Conservation (phyloP, 371 early-diverging fungal species). For the Apophysomyces elegans region DNA sequence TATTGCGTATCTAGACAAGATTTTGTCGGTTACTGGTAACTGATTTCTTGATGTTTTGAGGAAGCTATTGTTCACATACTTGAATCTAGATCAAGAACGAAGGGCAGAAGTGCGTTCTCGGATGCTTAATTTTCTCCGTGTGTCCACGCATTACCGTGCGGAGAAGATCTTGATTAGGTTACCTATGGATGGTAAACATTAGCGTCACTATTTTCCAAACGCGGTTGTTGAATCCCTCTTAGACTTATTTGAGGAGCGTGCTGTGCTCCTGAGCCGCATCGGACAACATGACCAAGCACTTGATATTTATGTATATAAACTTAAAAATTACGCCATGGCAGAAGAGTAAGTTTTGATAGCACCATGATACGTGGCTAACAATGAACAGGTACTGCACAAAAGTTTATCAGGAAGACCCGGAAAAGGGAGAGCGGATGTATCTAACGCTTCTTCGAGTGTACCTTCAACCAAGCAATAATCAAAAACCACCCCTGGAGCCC, state of each 20-base stretch:
- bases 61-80: background rate
- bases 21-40: conserved; percentile 19
- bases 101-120: conserved; percentile 33
- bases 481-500: conserved; percentile 61
- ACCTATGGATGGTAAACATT: conserved; percentile 66
- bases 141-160: conserved; percentile 73
- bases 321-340: conserved; percentile 74
- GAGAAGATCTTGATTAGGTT: conserved; percentile 76
- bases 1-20: conserved; percentile 69
- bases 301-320: conserved; percentile 78
- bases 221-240: conserved; percentile 2
- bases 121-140: conserved; percentile 68
- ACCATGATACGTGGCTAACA: background rate
- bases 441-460: conserved; percentile 67
- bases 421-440: conserved; percentile 66
- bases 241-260: conserved; percentile 83
- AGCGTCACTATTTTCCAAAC: background rate
- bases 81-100: conserved; percentile 12
- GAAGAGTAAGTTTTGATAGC: conserved; percentile 62
- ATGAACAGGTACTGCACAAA: conserved; percentile 70
- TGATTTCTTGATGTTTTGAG: background rate
- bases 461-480: conserved; percentile 57
- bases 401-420: conserved; percentile 60
- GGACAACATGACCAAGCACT: conserved; percentile 89
- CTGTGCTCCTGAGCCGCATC: conserved; percentile 81